Conservation (phyloP, 768 basidiomycete species). For the Tremella yokohamensis region DNA sequence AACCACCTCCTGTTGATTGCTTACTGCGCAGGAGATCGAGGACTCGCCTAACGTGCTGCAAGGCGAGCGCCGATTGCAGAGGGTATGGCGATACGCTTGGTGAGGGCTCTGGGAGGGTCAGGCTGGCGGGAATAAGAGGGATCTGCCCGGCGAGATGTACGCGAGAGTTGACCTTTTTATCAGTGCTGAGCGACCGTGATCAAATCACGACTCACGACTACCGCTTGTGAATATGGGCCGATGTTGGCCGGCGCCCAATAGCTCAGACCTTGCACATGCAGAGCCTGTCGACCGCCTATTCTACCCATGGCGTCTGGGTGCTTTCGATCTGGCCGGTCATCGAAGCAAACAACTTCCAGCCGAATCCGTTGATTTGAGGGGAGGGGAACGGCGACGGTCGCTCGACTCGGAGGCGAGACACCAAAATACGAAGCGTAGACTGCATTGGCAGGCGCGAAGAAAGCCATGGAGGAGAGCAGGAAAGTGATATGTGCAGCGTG, state of each 20-base stretch:
- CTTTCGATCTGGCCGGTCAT: constrained; percentile 43
- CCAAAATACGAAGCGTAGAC: constrained; percentile 81
- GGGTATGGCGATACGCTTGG: constrained; percentile 47
- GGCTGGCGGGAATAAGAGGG: constrained; percentile 71
- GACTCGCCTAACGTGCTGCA: constrained; percentile 76
- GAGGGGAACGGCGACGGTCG: constrained; percentile 82
- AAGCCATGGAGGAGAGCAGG: constrained; percentile 69
- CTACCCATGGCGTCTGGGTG: constrained; percentile 22
- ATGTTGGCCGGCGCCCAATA: constrained; percentile 99
- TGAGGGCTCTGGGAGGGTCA: constrained; percentile 61
- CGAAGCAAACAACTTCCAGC: constrained; percentile 78
- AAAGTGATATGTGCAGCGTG: constrained; percentile 75
- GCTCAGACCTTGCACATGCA: constrained; percentile 93
- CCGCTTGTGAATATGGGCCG: constrained; percentile 93
- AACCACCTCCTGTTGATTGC: constrained; percentile 57
- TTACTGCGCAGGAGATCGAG: constrained; percentile 58
- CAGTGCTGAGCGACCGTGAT: neutral
- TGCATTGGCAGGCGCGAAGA: constrained; percentile 72
- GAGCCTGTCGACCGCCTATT: constrained; percentile 58
- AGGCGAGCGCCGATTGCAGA: constrained; percentile 69
- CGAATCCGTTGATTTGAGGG: constrained; percentile 59
- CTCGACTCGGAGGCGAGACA: constrained; percentile 83
- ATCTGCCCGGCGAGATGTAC: constrained; percentile 96
- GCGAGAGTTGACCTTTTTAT: constrained; percentile 63
- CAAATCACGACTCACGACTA: constrained; percentile 59